A percentile compares a stretch with the other conserved stretches of the same genome.
phyloP scores from a whole-genome alignment of 2,329 filamentous ascomycete species.

The Apiospora phragmitis region DNA sequence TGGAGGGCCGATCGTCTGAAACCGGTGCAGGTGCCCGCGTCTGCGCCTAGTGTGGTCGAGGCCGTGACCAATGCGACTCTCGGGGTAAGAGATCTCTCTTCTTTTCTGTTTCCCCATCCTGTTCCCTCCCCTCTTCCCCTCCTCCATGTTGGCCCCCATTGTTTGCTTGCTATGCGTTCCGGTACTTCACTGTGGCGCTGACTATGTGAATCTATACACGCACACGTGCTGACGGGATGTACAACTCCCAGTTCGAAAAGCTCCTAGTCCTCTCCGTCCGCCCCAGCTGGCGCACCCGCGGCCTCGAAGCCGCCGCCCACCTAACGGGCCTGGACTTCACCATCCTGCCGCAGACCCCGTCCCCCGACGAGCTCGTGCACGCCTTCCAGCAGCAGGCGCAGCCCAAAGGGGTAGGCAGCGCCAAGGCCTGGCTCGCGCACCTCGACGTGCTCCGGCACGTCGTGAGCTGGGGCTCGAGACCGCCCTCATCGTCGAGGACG shows the following conservation, averaged over 20 bases:
- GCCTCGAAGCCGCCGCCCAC: conserved; percentile 34
- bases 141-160: background rate
- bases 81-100: background rate
- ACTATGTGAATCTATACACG: background rate
- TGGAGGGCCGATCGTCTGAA: background rate
- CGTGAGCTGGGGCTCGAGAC: conserved; percentile 29
- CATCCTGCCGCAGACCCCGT: conserved; percentile 34
- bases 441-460: conserved; percentile 32
- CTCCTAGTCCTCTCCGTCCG: conserved; percentile 33
- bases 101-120: background rate
- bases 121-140: no score
- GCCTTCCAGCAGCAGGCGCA: conserved; percentile 29
- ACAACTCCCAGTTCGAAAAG: conserved; percentile 23
- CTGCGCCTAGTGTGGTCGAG: background rate
- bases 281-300: conserved; percentile 37
- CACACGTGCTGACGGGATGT: background rate
- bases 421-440: conserved; percentile 32
- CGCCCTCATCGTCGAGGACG: conserved; percentile 41
- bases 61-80: conserved; percentile 8
- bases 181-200: background rate
- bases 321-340: conserved; percentile 32
- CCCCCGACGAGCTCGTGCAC: conserved; percentile 27
- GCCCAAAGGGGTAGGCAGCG: conserved; percentile 19
- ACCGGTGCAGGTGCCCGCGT: background rate
- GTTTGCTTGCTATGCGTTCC: background rate